phyloP scores from a whole-genome alignment of 2,329 filamentous ascomycete genomes.

The Penicillium sp. region DNA sequence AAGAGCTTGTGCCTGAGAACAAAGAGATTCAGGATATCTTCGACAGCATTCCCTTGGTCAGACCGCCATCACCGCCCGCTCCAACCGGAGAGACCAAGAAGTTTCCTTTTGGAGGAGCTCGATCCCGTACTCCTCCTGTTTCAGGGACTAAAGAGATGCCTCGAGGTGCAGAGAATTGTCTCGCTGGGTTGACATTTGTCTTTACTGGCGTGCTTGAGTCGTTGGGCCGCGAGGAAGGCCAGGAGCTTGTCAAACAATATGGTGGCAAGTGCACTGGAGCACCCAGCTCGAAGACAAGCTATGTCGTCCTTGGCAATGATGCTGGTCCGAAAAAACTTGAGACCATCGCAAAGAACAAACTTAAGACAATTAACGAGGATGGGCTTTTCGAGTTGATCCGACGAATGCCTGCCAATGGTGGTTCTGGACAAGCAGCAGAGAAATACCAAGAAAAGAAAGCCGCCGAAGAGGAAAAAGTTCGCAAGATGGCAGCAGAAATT shows the following conservation, averaged over 20 bases:
- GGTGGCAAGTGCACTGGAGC: conserved; percentile 84
- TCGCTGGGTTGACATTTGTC: conserved; percentile 86
- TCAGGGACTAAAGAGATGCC: conserved; percentile 70
- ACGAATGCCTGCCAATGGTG: conserved; percentile 77
- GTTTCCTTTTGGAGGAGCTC: conserved; percentile 72
- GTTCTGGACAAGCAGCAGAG: conserved; percentile 81
- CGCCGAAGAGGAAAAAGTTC: conserved; percentile 78
- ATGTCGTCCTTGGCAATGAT: conserved; percentile 85
- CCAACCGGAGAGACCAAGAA: conserved; percentile 66
- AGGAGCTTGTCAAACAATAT: conserved; percentile 84
- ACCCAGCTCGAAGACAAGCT: conserved; percentile 91
- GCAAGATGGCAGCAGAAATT: conserved; percentile 77
- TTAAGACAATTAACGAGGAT: conserved; percentile 93
- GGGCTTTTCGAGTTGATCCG: conserved; percentile 85
- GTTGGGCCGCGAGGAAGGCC: conserved; percentile 79
- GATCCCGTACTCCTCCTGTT: conserved; percentile 60
- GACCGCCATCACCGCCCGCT: conserved; percentile 78
- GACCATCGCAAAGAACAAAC: conserved; percentile 73
- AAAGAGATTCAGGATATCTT: conserved; percentile 78
- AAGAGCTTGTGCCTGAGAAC: conserved; percentile 59
- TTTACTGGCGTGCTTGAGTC: conserved; percentile 86
- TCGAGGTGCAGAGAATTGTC: conserved; percentile 80
- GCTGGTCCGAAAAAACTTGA: conserved; percentile 90
- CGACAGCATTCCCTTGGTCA: conserved; percentile 78
- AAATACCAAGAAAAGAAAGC: conserved; percentile 81